Conservation (phyloP, 257 asterid species). For the Solanum bulbocastanum region DNA sequence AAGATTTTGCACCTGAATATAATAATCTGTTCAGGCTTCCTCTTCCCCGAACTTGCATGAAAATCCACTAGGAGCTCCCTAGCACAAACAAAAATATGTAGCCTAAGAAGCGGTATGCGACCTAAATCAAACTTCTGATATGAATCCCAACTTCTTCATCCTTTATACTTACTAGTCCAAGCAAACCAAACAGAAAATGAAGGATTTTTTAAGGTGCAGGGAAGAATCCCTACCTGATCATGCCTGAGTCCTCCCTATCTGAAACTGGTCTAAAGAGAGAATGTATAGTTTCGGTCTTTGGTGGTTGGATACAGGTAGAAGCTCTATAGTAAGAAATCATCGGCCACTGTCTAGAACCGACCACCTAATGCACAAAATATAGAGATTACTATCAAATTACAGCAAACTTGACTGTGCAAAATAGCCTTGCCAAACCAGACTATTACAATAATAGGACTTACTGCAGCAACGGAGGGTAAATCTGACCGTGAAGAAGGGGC, state of each 20-base stretch:
- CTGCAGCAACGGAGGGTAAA: constrained; percentile 41
- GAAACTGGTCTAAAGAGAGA: constrained; percentile 35
- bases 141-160: background rate
- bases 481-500: constrained; percentile 19
- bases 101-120: background rate
- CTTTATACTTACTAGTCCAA: background rate
- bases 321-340: constrained; percentile 40
- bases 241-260: constrained; percentile 30
- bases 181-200: background rate
- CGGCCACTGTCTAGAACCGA: constrained; percentile 51
- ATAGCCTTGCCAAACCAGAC: background rate
- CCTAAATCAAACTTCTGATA: background rate
- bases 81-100: background rate
- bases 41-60: constrained; percentile 25
- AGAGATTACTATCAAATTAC: background rate
- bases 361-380: constrained; percentile 20
- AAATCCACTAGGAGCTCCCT: constrained; percentile 47
- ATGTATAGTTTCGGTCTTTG: constrained; percentile 24
- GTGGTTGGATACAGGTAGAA: constrained; percentile 21
- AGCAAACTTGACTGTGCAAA: background rate
- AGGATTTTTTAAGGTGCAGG: background rate
- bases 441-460: constrained; percentile 2
- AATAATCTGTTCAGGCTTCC: constrained; percentile 36
- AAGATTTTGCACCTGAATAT: constrained; percentile 28
- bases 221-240: constrained; percentile 15